These are phyloP conservation scores for Phytophthora megakarya DNA, from an alignment of 352 stramenopile genomes.

Conservation along the genomic window DNA sequence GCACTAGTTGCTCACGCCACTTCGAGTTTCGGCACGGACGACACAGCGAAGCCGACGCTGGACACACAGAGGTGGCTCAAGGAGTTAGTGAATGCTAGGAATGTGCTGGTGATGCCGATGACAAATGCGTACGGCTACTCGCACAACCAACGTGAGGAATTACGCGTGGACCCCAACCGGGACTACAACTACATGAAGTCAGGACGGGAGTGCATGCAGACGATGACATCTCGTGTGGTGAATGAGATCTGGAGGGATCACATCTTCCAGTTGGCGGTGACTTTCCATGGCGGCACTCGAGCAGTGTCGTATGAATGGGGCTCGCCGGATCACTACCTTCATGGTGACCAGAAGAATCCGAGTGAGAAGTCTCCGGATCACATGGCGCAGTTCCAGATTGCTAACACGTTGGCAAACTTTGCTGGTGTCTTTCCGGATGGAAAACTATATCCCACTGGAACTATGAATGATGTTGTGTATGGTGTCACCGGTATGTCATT, in stretches of 20 bases:
- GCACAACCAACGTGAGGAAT: conserved; percentile 82
- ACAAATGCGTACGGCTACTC: conserved; percentile 96
- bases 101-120: conserved; percentile 87
- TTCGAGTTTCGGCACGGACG: conserved; percentile 38
- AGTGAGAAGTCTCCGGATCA: conserved; percentile 87
- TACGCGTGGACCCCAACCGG: conserved; percentile 95
- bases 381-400: conserved; percentile 65
- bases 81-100: conserved; percentile 88
- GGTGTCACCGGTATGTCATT: conserved; percentile 75
- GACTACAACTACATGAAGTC: conserved; percentile 97
- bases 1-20: conserved; percentile 82
- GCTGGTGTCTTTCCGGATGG: conserved; percentile 73
- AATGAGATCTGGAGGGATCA: conserved; percentile 98
- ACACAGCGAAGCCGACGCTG: conserved; percentile 28
- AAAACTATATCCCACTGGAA: conserved; percentile 79
- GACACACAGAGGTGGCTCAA: conserved; percentile 73
- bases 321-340: conserved; percentile 85
- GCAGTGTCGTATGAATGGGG: conserved; percentile 99
- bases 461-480: conserved; percentile 98
- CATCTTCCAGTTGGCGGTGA: conserved; percentile 97
- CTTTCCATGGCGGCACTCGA: conserved; percentile 98
- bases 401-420: conserved; percentile 65
- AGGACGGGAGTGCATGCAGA: conserved; percentile 91
- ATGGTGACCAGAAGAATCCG: conserved; percentile 38
- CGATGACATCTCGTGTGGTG: conserved; percentile 94